Conservation (phyloP, 176 grass and related monocot species). For the Pontederia crassipes region DNA sequence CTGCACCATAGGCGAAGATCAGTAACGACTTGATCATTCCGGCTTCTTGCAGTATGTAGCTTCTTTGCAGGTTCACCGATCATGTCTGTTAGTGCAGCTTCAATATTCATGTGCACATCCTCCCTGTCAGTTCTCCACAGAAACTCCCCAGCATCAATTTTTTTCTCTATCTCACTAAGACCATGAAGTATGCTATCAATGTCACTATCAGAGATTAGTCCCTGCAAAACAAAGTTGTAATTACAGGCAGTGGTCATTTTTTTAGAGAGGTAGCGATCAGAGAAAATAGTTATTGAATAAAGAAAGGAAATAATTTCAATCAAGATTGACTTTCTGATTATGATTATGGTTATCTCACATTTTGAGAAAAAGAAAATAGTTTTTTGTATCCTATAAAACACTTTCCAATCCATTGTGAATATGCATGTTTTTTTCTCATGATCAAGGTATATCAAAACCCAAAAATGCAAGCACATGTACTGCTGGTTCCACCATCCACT, state of each 20-base stretch:
- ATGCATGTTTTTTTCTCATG: too few species aligned
- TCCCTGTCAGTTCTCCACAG: slow-evolving; percentile 80
- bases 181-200: slow-evolving; percentile 71
- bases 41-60: slow-evolving; percentile 86
- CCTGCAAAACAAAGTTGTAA: slow-evolving; percentile 27
- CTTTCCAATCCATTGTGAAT: too few species aligned
- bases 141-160: slow-evolving; percentile 77
- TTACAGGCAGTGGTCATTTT: too few species aligned
- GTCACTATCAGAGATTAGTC: slow-evolving; percentile 73
- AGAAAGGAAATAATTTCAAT: background rate
- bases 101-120: slow-evolving; percentile 99
- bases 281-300: background rate
- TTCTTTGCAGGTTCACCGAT: slow-evolving; percentile 97
- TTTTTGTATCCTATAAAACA: too few species aligned
- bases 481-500: too few species aligned
- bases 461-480: background rate
- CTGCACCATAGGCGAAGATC: slow-evolving; percentile 92
- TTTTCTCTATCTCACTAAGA: slow-evolving; percentile 71
- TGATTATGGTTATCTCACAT: too few species aligned
- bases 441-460: too few species aligned
- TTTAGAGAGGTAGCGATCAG: too few species aligned
- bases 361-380: too few species aligned
- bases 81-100: slow-evolving; percentile 79
- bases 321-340: too few species aligned
- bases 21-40: slow-evolving; percentile 89